Evolutionary conservation across 2,329 filamentous ascomycete genomes (phyloP), one percentile per base, ranked within the genome.

Genomic region (Talaromyces pinophilus): DNA sequence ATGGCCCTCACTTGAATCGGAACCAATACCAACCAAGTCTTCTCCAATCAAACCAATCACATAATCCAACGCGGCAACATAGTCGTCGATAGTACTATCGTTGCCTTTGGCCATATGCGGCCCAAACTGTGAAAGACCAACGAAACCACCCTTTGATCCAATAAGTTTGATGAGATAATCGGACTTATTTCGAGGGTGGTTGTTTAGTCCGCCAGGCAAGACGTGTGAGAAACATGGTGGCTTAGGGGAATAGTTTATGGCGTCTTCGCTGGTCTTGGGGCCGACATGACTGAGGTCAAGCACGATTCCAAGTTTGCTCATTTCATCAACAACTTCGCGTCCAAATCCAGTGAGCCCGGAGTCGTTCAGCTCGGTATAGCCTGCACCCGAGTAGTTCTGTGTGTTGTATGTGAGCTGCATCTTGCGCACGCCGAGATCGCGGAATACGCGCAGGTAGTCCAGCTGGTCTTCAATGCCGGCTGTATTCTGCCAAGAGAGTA

Each of bases 351-450:
- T 68, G 7, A 72, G 62, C 2, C 70, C 70, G 3, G 48, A 64
- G 35, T 69, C 78, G 19, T 73, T 71, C 2, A 75, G 64, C 68
- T 80, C 78, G 0, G 78, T 79, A 68, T 80, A 80, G 0, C 79
- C 78, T 1, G 77, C 75, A 7, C 78, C 78, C 7, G 75, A 77
- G 71, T 80, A 80, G 68, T 80, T 80, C 55, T 80, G 77, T 5
- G 78, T 79, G 63, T 80, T 81, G 72, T 80, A 80, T 1, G 78
- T 81, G 55, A 81, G 72, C 69, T 81, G 78, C 79, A 80, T 80
- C 68, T 81, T 80, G 17, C 75, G 73, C 8, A 81, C 78, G 35
- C 78, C 79, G 17, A 80, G 70, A 62, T 81, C 78, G 17, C 76
- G 73, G 69, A 81, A 80, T 4, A 81, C 75, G 10, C 79, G 69